Percentiles rank a stretch among this genome's conserved stretches.
These are phyloP conservation scores for Lenzites betulinus DNA, from an alignment of 768 basidiomycete genomes.

Conservation along the genomic window DNA sequence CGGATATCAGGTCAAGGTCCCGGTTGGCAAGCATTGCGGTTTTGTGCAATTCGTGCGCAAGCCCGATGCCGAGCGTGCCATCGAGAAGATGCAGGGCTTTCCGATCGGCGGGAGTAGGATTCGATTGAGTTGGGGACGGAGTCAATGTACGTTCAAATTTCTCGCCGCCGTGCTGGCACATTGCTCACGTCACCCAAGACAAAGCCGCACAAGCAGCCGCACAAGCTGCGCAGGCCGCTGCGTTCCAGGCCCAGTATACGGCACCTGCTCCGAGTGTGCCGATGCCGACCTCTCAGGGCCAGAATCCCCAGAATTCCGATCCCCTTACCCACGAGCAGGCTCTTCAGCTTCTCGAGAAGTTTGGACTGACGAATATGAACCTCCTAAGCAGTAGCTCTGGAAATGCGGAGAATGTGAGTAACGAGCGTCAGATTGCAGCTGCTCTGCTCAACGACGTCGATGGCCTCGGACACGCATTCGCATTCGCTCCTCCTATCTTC, in stretches of 20 bases:
- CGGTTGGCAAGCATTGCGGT: slow-evolving; percentile 92
- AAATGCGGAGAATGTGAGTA: slow-evolving; percentile 20
- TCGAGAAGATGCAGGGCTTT: slow-evolving; percentile 97
- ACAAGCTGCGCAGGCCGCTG: slow-evolving; percentile 72
- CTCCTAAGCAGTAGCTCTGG: slow-evolving; percentile 24
- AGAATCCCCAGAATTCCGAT: slow-evolving; percentile 11
- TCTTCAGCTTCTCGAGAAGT: slow-evolving; percentile 35
- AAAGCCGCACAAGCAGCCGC: slow-evolving; percentile 92
- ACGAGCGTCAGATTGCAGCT: slow-evolving; percentile 24
- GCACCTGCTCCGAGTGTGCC: slow-evolving; percentile 1
- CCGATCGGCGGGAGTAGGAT: slow-evolving; percentile 92
- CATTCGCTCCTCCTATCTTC: slow-evolving; percentile 23
- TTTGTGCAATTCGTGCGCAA: slow-evolving; percentile 95
- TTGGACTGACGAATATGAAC: slow-evolving; percentile 31
- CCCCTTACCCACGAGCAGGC: slow-evolving; percentile 36
- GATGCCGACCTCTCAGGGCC: slow-evolving; percentile 1
- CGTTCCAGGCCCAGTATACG: slow-evolving; percentile 48
- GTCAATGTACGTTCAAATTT: slow-evolving; percentile 67
- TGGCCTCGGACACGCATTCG: slow-evolving; percentile 24
- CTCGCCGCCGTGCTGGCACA: background rate
- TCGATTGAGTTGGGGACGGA: slow-evolving; percentile 89
- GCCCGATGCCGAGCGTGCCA: slow-evolving; percentile 88
- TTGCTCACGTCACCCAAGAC: slow-evolving; percentile 47
- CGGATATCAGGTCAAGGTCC: slow-evolving; percentile 81
- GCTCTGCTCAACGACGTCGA: slow-evolving; percentile 24